Evolutionary conservation across 2,329 filamentous ascomycete genomes (phyloP), one percentile per base, ranked within the genome.

Genomic region (Aspergillus sp.): DNA sequence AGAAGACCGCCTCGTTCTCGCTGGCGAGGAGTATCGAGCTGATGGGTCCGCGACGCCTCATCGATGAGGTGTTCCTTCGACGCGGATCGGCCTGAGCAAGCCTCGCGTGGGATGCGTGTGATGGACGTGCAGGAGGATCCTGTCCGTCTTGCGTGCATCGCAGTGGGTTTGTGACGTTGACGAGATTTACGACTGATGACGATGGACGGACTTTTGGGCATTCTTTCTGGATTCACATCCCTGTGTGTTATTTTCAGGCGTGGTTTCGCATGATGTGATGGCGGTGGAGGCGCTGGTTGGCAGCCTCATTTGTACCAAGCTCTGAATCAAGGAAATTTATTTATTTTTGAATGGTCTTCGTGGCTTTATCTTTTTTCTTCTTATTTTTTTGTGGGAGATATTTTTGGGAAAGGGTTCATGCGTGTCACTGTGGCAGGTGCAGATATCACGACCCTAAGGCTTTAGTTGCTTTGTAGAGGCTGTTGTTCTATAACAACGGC

Each of bases 21-120:
- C 75, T 83, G 19, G 79, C 79, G 43, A 73, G 80, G 66, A 80
- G 83, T 47, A 74, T 86, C 67, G 84, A 87, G 58, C 82, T 83
- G 54, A 76, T 87, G 58, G 80, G 80, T 20, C 82, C 85, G 13
- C 84, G 79, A 63, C 78, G 79, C 36, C 74, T 87, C 55, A 81
- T 87, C 59, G 80, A 84, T 67, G 82, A 85, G 56, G 79, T 87
- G 56, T 84, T 87, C 67, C 77, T 82, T 65, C 79, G 83, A 58
- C 67, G 74, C 49, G 67, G 68, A 54, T 73, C 70, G 11, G 68
- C 71, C 41, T 68, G 59, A 55, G 17, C 33, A 35, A 14, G 40
- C 17, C 19, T 35, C 19, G 24, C 16, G 45, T 22, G 24, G 10
- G 14, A 45, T 13, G 42, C 40, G 40, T 42, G 16, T 42, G 40